Percentiles rank a stretch among this genome's conserved stretches.
Evolutionary conservation across 306 rosid genomes (phyloP).

Genomic region (Hippophae rhamnoides): DNA sequence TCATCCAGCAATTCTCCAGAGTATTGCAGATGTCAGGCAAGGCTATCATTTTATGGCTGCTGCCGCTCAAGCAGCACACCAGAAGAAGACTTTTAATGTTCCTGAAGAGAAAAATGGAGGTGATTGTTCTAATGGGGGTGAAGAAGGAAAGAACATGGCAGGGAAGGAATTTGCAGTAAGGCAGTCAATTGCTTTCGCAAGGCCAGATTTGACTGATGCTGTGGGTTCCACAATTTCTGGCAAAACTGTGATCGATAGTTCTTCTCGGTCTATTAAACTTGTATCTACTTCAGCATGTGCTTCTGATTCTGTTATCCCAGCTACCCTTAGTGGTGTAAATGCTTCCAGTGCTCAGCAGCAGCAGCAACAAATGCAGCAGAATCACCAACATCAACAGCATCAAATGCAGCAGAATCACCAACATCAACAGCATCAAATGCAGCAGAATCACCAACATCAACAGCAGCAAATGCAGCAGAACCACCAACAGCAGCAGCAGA

Average conservation of each 20-base stretch:
- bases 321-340: constrained; percentile 25
- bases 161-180: constrained; percentile 51
- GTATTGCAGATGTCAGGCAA: constrained; percentile 29
- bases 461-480: constrained; percentile 32
- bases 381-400: constrained; percentile 39
- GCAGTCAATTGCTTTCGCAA: constrained; percentile 74
- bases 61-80: constrained; percentile 58
- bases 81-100: constrained; percentile 49
- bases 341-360: constrained; percentile 55
- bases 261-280: constrained; percentile 46
- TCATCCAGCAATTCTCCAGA: constrained; percentile 51
- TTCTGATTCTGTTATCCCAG: constrained; percentile 47
- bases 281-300: constrained; percentile 44
- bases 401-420: constrained; percentile 41
- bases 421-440: constrained; percentile 17
- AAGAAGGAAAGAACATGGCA: constrained; percentile 50
- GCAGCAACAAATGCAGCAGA: constrained; percentile 68
- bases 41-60: constrained; percentile 41
- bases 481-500: constrained; percentile 46
- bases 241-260: constrained; percentile 62
- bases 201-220: constrained; percentile 52
- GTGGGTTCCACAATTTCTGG: constrained; percentile 20
- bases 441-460: constrained; percentile 35
- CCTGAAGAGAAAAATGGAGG: constrained; percentile 52
- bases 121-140: constrained; percentile 56